Percentiles rank a stretch among this genome's conserved stretches.
These are phyloP conservation scores for Mycena chlorophos DNA, from an alignment of 768 basidiomycete genomes.

Conservation along the genomic window DNA sequence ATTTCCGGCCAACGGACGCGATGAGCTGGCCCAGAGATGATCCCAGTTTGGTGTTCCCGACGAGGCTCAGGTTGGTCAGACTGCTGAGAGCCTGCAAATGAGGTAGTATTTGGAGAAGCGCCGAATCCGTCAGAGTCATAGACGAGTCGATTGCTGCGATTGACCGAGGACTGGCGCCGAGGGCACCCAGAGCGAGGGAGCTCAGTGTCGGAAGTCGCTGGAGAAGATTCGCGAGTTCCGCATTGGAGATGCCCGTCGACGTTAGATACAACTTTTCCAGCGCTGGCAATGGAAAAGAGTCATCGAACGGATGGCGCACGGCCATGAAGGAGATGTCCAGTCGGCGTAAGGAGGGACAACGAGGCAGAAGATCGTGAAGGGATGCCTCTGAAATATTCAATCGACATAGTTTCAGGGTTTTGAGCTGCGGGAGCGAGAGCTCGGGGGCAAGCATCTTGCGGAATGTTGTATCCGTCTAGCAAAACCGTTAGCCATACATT, in stretches of 20 bases:
- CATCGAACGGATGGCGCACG: conserved; percentile 40
- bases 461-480: conserved; percentile 59
- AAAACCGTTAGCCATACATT: neutral
- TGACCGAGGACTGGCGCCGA: conserved; percentile 51
- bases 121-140: conserved; percentile 57
- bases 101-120: conserved; percentile 44
- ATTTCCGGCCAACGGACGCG: conserved; percentile 53
- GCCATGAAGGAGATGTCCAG: conserved; percentile 68
- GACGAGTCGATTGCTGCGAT: conserved; percentile 46
- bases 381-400: conserved; percentile 52
- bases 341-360: conserved; percentile 52
- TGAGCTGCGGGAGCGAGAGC: conserved; percentile 41
- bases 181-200: conserved; percentile 56
- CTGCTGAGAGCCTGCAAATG: conserved; percentile 34
- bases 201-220: conserved; percentile 41
- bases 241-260: conserved; percentile 46
- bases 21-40: conserved; percentile 49
- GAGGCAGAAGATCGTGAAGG: conserved; percentile 40
- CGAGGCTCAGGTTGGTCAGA: conserved; percentile 58
- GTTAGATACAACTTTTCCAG: conserved; percentile 68
- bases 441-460: conserved; percentile 42
- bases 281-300: conserved; percentile 12
- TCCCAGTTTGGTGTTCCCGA: conserved; percentile 64
- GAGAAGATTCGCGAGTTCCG: conserved; percentile 44
- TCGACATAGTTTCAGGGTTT: conserved; percentile 59